These are phyloP conservation scores for Holtermanniella nyarrowii DNA, from an alignment of 768 basidiomycete genomes.

Conservation along the genomic window DNA sequence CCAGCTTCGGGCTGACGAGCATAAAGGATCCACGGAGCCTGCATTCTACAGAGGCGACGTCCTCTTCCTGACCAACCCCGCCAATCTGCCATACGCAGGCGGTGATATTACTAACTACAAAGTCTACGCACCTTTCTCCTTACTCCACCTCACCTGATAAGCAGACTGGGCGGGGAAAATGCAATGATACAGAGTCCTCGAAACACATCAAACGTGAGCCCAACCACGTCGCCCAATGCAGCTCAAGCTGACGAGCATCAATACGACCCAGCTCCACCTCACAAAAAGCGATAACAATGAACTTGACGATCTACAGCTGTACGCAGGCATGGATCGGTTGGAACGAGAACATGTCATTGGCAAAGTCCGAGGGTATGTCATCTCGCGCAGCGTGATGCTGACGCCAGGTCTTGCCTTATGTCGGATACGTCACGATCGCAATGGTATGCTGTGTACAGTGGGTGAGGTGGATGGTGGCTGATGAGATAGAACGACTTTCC, in stretches of 20 bases:
- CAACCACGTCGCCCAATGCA: not conserved
- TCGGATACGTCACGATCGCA: constrained; percentile 92
- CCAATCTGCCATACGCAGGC: constrained; percentile 59
- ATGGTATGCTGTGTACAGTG: constrained; percentile 59
- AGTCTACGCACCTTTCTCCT: no score
- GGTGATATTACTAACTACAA: constrained; percentile 99
- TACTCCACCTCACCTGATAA: no score
- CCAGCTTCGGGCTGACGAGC: not conserved
- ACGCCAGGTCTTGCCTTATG: constrained; percentile 86
- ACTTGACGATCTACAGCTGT: constrained; percentile 76
- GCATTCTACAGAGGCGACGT: constrained; percentile 93
- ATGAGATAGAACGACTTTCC: constrained; percentile 76
- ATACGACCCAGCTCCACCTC: constrained; percentile 56
- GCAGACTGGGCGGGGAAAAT: constrained; percentile 69
- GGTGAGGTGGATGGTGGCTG: constrained; percentile 5
- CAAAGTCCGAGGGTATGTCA: constrained; percentile 84
- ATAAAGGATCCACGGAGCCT: constrained; percentile 47
- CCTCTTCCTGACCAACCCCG: constrained; percentile 86
- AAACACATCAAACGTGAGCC: constrained; percentile 63
- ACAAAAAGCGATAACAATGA: constrained; percentile 97
- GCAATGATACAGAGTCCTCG: constrained; percentile 96
- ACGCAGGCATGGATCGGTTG: constrained; percentile 77
- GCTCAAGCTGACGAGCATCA: constrained; percentile 11
- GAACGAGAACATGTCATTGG: constrained; percentile 82
- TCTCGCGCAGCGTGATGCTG: not conserved